Conservation (phyloP, 257 asterid species). For the Coffea canephora region DNA sequence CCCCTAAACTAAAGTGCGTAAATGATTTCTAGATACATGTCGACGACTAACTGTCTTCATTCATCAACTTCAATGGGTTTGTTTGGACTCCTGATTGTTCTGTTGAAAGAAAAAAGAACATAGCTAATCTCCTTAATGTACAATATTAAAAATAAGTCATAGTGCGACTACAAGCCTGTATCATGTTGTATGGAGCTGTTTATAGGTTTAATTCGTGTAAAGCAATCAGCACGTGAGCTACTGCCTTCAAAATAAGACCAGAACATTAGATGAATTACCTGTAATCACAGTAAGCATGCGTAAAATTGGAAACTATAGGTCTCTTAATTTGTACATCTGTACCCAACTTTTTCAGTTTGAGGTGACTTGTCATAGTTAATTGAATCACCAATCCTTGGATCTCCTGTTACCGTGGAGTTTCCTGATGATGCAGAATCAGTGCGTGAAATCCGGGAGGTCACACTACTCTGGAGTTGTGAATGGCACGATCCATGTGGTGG, state of each 20-base stretch:
- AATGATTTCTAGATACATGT: too few relatives aligned
- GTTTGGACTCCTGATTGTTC: neutral
- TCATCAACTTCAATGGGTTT: neutral
- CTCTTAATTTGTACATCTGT: too few relatives aligned
- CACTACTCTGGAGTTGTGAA: slow-evolving; percentile 56
- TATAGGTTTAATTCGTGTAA: neutral
- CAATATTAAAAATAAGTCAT: neutral
- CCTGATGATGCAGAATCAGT: slow-evolving; percentile 38
- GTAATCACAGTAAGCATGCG: neutral
- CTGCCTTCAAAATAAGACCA: neutral
- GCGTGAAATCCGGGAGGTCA: slow-evolving; percentile 46
- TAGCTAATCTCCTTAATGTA: neutral
- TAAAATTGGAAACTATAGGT: neutral
- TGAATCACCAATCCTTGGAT: neutral
- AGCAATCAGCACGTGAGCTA: neutral
- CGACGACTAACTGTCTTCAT: neutral
- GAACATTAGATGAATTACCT: neutral
- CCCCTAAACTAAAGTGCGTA: too few relatives aligned
- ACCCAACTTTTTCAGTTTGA: too few relatives aligned
- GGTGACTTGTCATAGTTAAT: neutral
- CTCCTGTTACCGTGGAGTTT: neutral
- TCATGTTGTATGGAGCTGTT: neutral
- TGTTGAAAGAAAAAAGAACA: neutral
- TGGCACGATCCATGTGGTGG: slow-evolving; percentile 68
- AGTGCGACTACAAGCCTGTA: neutral